Percentiles rank a stretch among this genome's conserved stretches.
Conservation (phyloP, 2,329 filamentous ascomycete species). For the Helminthosporium solani region DNA sequence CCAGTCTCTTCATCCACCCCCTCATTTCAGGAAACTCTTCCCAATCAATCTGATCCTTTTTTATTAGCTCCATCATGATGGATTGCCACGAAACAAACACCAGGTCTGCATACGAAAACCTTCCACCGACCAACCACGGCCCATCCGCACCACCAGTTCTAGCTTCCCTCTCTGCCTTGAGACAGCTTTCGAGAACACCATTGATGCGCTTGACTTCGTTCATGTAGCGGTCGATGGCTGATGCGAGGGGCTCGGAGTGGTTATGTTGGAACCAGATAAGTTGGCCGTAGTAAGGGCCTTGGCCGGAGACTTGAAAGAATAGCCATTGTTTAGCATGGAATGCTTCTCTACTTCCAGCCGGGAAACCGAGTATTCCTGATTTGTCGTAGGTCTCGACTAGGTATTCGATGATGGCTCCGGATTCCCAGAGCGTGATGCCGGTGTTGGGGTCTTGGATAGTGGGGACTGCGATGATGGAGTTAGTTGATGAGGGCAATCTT, state of each 20-base stretch:
- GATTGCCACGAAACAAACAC: conserved; percentile 28
- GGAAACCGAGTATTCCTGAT: conserved; percentile 41
- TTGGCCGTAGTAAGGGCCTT: conserved; percentile 50
- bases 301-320: conserved; percentile 48
- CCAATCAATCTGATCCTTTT: conserved; percentile 12
- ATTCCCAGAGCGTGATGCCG: conserved; percentile 46
- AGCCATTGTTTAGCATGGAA: conserved; percentile 49
- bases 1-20: conserved; percentile 21
- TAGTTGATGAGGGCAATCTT: neutral
- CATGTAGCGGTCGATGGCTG: conserved; percentile 50
- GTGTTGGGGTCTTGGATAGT: conserved; percentile 51
- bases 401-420: conserved; percentile 49
- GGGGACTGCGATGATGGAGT: conserved; percentile 27
- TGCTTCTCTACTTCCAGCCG: conserved; percentile 33
- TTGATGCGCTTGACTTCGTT: conserved; percentile 51
- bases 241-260: conserved; percentile 47
- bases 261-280: conserved; percentile 40
- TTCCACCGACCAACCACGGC: conserved; percentile 33
- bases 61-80: neutral
- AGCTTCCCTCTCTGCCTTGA: conserved; percentile 30
- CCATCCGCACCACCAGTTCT: conserved; percentile 14
- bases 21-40: conserved; percentile 15
- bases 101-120: conserved; percentile 29
- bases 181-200: conserved; percentile 47
- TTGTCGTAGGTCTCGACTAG: conserved; percentile 49